These are phyloP conservation scores for Middelhovenomyces tepae DNA, from an alignment of 805 yeast genomes.

Conservation along the genomic window DNA sequence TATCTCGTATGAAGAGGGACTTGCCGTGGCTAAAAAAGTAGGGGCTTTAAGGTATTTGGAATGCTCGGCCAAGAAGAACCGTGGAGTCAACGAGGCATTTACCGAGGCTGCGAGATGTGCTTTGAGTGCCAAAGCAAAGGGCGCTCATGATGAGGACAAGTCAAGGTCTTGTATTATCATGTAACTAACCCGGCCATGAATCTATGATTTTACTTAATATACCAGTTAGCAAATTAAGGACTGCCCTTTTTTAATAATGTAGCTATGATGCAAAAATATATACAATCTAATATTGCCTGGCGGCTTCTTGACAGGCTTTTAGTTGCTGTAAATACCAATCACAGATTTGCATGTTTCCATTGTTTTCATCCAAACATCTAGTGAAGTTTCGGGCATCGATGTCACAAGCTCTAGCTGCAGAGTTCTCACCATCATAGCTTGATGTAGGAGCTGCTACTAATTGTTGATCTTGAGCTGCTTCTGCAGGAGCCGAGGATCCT, in stretches of 20 bases:
- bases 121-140: constrained; percentile 77
- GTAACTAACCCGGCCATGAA: too few species aligned
- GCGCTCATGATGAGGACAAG: constrained; percentile 30
- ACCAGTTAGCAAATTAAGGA: too few species aligned
- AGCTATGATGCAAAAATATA: too few species aligned
- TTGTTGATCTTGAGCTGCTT: constrained; percentile 39
- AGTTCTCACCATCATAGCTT: constrained; percentile 32
- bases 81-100: constrained; percentile 98
- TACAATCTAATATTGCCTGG: constrained; percentile 56
- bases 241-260: too few species aligned
- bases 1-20: constrained; percentile 87
- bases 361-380: constrained; percentile 86
- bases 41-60: constrained; percentile 94
- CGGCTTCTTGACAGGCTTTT: constrained; percentile 94
- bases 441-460: constrained; percentile 28
- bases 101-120: constrained; percentile 99
- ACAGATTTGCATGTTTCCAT: constrained; percentile 94
- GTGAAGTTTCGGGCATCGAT: constrained; percentile 92
- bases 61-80: constrained; percentile 91
- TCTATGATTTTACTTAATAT: too few species aligned
- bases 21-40: constrained; percentile 81
- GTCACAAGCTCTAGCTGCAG: constrained; percentile 59
- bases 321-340: constrained; percentile 95
- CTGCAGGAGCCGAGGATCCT: constrained; percentile 53
- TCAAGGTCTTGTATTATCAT: constrained; percentile 19